These are phyloP conservation scores for Pseudozyma hubeiensis DNA, from an alignment of 1,284 basidiomycete species.

Conservation along the genomic window DNA sequence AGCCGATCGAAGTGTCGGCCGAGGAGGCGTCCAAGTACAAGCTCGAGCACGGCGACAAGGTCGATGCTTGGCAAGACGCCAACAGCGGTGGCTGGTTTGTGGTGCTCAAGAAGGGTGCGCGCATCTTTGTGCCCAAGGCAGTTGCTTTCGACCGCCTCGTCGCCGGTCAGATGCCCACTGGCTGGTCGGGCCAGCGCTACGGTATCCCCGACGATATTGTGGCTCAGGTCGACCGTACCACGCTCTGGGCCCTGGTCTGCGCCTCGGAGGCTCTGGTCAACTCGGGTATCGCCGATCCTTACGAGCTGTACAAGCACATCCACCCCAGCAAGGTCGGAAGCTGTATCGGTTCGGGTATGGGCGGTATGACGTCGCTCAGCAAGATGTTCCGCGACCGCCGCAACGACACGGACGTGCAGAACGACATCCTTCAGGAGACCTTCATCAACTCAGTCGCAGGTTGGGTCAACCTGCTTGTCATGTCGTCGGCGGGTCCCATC, in stretches of 20 bases:
- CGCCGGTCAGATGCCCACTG: constrained; percentile 94
- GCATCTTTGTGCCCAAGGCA: constrained; percentile 92
- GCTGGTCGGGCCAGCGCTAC: constrained; percentile 94
- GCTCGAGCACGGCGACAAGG: constrained; percentile 94
- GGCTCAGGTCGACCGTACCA: constrained; percentile 91
- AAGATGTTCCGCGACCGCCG: constrained; percentile 97
- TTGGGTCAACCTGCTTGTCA: constrained; percentile 89
- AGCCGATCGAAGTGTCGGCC: constrained; percentile 91
- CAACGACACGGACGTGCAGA: constrained; percentile 96
- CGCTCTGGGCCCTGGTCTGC: constrained; percentile 94
- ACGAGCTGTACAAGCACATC: constrained; percentile 80
- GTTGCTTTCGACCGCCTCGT: constrained; percentile 94
- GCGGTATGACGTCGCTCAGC: constrained; percentile 76
- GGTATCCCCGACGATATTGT: constrained; percentile 98
- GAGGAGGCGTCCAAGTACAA: constrained; percentile 95
- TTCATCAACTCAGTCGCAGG: constrained; percentile 73
- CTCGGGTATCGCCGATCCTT: constrained; percentile 97
- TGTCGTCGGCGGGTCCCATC: constrained; percentile 78
- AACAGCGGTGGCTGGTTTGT: constrained; percentile 86
- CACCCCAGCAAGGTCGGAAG: constrained; percentile 88
- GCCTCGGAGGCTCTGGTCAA: constrained; percentile 92
- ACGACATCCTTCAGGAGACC: constrained; percentile 98
- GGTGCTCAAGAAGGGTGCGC: constrained; percentile 98
- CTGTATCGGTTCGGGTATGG: constrained; percentile 83
- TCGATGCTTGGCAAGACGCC: constrained; percentile 90